Evolutionary conservation across 345 rosid genomes (phyloP).

Genomic region (Boechera retrofracta): DNA sequence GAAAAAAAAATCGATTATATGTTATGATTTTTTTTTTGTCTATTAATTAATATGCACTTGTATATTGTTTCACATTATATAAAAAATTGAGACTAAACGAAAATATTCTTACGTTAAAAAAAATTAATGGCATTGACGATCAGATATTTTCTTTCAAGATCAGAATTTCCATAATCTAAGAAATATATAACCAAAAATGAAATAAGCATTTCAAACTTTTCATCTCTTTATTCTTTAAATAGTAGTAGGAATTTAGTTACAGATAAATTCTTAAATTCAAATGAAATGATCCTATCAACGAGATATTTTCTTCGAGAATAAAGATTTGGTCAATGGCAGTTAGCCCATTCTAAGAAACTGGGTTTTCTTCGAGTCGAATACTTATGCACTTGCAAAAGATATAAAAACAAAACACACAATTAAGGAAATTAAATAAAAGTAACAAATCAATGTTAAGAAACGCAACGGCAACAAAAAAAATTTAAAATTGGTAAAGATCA

Average conservation of each 20-base stretch:
- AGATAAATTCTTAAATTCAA: not conserved
- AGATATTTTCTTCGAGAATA: slow-evolving; percentile 26
- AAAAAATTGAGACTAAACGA: not conserved
- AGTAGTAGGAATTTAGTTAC: not conserved
- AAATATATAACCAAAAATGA: slow-evolving; percentile 8
- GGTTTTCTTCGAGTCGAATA: slow-evolving; percentile 24
- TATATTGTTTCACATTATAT: not conserved
- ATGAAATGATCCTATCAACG: slow-evolving; percentile 4
- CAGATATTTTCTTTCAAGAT: not conserved
- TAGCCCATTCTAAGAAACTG: slow-evolving; percentile 41
- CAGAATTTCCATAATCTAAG: not conserved
- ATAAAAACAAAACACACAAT: not conserved
- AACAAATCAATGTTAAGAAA: not conserved
- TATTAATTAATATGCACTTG: not conserved
- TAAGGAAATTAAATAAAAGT: not conserved
- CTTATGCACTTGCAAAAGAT: not conserved
- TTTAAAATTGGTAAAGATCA: slow-evolving; percentile 20
- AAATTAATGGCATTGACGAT: not conserved
- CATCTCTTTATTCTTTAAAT: not conserved
- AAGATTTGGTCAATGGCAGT: slow-evolving; percentile 47
- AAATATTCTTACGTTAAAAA: slow-evolving; percentile 5
- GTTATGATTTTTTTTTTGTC: not conserved
- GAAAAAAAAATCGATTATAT: not conserved
- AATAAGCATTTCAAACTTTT: not conserved
- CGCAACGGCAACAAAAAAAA: not conserved